phyloP scores from a whole-genome alignment of 352 stramenopile species.

The Stephanocyclus meneghinianus region DNA sequence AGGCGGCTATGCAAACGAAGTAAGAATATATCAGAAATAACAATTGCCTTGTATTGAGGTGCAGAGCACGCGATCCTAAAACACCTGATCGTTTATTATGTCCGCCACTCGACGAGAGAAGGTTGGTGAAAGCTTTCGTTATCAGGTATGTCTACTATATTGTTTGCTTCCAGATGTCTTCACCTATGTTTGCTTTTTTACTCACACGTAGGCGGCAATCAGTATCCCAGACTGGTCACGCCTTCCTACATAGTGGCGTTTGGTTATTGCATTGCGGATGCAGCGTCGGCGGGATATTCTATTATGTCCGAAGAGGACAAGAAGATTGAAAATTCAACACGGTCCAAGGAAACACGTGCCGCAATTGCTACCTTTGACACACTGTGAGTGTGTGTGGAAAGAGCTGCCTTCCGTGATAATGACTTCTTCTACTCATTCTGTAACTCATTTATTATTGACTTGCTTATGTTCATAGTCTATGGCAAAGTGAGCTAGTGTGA shows the following conservation, averaged over 20 bases:
- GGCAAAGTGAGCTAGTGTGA: conserved; percentile 12
- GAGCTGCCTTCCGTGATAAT: neutral
- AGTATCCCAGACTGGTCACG: conserved; percentile 69
- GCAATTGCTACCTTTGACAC: conserved; percentile 63
- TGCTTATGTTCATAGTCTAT: conserved; percentile 6
- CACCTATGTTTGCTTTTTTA: neutral
- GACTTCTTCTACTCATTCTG: neutral
- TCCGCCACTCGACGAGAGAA: conserved; percentile 16
- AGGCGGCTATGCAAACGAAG: conserved; percentile 44
- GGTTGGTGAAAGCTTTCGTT: conserved; percentile 78
- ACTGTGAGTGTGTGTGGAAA: conserved; percentile 39
- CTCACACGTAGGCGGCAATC: neutral
- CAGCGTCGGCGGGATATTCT: conserved; percentile 56
- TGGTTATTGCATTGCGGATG: conserved; percentile 76
- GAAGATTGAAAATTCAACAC: conserved; percentile 17
- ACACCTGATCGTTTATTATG: no score
- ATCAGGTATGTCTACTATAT: conserved; percentile 40
- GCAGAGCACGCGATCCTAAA: neutral
- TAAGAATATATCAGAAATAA: conserved; percentile 2
- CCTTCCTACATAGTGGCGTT: conserved; percentile 76
- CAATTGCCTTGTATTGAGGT: no score
- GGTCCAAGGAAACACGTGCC: conserved; percentile 37
- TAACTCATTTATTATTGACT: neutral
- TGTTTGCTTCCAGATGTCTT: neutral
- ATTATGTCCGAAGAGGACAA: conserved; percentile 45